Evolutionary conservation across 2,329 filamentous ascomycete species (phyloP).

Genomic region (Xylariales sp.): DNA sequence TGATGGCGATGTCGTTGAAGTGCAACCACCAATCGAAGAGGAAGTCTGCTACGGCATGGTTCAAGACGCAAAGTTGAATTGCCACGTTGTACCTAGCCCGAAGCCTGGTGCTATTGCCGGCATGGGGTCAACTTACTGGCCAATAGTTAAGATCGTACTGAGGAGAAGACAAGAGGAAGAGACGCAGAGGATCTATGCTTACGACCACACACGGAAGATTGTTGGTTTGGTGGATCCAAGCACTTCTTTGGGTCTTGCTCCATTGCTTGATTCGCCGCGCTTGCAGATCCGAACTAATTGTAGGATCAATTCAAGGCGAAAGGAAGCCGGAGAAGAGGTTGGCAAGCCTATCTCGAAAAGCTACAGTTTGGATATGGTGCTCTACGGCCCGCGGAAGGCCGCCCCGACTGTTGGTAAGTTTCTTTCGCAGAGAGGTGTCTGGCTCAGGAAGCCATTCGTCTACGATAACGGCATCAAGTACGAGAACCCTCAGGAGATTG

Average conservation of each 20-base stretch:
- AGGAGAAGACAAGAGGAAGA: conserved; percentile 67
- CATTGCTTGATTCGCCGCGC: conserved; percentile 75
- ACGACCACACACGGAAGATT: conserved; percentile 75
- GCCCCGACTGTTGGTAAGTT: conserved; percentile 74
- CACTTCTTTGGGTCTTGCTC: conserved; percentile 74
- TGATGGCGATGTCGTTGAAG: conserved; percentile 69
- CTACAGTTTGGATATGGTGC: conserved; percentile 75
- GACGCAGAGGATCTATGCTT: conserved; percentile 74
- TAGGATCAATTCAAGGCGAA: conserved; percentile 75
- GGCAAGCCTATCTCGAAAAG: conserved; percentile 71
- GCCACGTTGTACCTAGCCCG: conserved; percentile 74
- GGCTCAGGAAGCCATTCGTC: conserved; percentile 68
- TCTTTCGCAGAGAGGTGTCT: conserved; percentile 73
- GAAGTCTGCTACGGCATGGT: conserved; percentile 86
- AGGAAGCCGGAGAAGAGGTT: conserved; percentile 70
- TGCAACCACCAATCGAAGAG: conserved; percentile 71
- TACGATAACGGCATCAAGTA: conserved; percentile 73
- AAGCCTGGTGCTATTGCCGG: conserved; percentile 72
- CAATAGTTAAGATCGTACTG: conserved; percentile 78
- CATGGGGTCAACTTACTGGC: conserved; percentile 72
- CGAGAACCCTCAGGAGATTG: conserved; percentile 78
- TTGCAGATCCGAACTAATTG: conserved; percentile 77
- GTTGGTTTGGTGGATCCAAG: conserved; percentile 81
- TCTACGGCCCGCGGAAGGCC: conserved; percentile 80
- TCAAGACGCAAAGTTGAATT: conserved; percentile 73